Percentiles rank a stretch among this genome's conserved stretches.
phyloP scores from a whole-genome alignment of 2,329 filamentous ascomycete species.

The Colletotrichum tropicicola region DNA sequence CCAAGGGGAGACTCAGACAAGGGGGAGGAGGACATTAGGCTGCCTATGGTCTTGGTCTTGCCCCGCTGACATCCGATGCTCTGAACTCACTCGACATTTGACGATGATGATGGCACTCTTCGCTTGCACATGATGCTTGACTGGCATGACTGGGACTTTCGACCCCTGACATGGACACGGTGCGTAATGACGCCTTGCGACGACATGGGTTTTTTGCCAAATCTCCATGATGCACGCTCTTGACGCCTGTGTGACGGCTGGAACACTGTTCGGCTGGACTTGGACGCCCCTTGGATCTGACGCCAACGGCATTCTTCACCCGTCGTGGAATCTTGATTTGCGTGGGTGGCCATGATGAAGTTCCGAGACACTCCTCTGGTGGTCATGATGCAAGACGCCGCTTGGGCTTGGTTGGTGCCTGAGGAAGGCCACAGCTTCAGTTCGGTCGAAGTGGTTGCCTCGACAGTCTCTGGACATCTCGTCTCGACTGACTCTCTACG shows the following conservation, averaged over 20 bases:
- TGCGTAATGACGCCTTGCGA: slow-evolving; percentile 24
- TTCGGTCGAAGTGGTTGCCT: slow-evolving; percentile 37
- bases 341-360: slow-evolving; percentile 11
- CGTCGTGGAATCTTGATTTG: neutral
- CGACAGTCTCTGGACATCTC: neutral
- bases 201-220: slow-evolving; percentile 19
- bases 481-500: neutral
- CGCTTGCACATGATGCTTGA: slow-evolving; percentile 29
- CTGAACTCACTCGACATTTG: slow-evolving; percentile 25
- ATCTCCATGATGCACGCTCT: slow-evolving; percentile 22
- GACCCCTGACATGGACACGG: slow-evolving; percentile 26
- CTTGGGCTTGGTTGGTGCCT: neutral
- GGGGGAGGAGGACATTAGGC: neutral
- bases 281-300: slow-evolving; percentile 1
- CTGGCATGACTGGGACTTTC: slow-evolving; percentile 23
- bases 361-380: neutral
- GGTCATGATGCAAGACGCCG: slow-evolving; percentile 6
- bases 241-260: slow-evolving; percentile 15
- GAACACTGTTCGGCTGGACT: slow-evolving; percentile 1
- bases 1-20: neutral
- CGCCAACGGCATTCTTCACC: neutral
- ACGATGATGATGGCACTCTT: slow-evolving; percentile 30
- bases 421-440: neutral
- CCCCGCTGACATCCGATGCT: slow-evolving; percentile 27
- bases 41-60: slow-evolving; percentile 8